Evolutionary conservation across 768 basidiomycete species (phyloP), one percentile per base, ranked within the genome.

Genomic region (Naematelia encephala): DNA sequence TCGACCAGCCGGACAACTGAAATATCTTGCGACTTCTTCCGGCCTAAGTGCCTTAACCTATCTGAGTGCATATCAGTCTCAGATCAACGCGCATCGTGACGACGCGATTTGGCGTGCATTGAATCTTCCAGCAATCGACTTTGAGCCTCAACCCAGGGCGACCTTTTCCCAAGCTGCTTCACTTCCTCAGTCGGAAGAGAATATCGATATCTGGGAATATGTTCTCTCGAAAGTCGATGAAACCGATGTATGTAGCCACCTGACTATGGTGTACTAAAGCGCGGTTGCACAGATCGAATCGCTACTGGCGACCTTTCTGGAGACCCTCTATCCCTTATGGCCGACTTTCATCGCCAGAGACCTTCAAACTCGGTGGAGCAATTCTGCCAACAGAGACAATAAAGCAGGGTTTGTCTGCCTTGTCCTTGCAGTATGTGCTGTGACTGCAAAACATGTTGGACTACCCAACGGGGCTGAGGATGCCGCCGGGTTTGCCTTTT

Each of bases 21-120:
- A 53, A 30, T 34, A 26, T 5, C 51, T 53, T n/a, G 29, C 25
- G 12, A 53, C 23, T 21, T 28, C 25, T 16, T 53, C 51, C 4
- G 51, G 51, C 21, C 51, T 53, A 12, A 30, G 51, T 30, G 51
- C 51, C 10, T 27, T 53, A 30, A 30, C 51, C 3, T 53, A 53
- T 21, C 28, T 53, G 26, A 26, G 19, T n/a, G 51, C 28, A 21
- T 30, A 53, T 19, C 51, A 53, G 25, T 14, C 13, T 4, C 51
- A 28, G 16, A 30, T 53, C 25, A 34, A 53, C 29, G 30, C 30
- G 25, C 25, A 53, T 10, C 16, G 21, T 26, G 27, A 53, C 27
- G 30, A 26, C 5, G 25, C 29, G 5, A 26, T 53, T 19, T 14
- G 29, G 5, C 23, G n/a, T 16, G n/a, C 23, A 5, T n/a, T 46